Evolutionary conservation across 2,329 filamentous ascomycete species (phyloP), one percentile per base, ranked within the genome.

Genomic region (Chaetomium sp.): DNA sequence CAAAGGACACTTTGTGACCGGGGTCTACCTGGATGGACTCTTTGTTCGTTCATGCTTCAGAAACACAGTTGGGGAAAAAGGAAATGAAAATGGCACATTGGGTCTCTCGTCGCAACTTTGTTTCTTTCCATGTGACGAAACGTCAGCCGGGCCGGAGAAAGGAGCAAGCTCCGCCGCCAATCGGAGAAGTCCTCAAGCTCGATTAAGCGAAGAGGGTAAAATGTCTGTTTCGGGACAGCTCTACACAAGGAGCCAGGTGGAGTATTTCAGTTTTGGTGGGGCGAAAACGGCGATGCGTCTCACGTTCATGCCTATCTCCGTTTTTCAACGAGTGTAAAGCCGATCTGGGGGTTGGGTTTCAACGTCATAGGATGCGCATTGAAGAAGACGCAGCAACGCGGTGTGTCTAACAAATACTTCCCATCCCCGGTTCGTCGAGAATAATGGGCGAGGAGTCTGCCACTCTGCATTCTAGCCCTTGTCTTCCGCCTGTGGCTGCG

Each of bases 161-260:
- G 50, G 50, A 52, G 12, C 50, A 34, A 8, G 14, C 42, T 35
- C 33, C 10, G 5, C 10, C 48, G n/a, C 48, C 53, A 55, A 51
- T 55, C 47, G 52, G 27, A 14, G 27, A 9, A 12, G 1, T 34
- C 14, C 19, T 2, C 19, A 3, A 27, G 19, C 19, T 27, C 19
- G 19, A 27, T 27, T 27, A 27, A 27, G 9, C 33, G n/a, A 57
- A 49, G 40, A 52, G 56, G 56, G 56, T 52, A 52, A 58, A 58
- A 42, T 58, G 35, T 9, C 52, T 35, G n/a, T 40, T 52, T 57
- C 34, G 12, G 52, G 56, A 46, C 6, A 32, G 44, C 36, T 27
- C 19, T 27, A 27, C 19, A 27, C 19, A 27, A 27, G 19, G 19
- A 27, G 19, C 19, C 19, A 27, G 19, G 19, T 27, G 19, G 19